Percentiles rank a stretch among this genome's conserved stretches.
phyloP scores from a whole-genome alignment of 1,284 basidiomycete genomes.

The Leccinum ponderosum region DNA sequence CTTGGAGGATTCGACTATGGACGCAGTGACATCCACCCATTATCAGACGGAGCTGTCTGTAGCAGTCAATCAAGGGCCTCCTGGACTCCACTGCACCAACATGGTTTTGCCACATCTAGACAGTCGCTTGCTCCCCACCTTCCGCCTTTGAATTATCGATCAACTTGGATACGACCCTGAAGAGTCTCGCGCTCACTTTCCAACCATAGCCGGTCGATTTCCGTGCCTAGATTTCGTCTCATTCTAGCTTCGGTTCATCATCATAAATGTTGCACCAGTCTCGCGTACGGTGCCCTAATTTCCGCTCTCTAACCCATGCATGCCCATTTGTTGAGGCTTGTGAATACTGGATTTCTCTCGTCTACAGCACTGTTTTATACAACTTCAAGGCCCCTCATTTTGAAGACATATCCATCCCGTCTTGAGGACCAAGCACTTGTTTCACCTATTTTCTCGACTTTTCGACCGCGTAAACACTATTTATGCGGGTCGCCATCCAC shows the following conservation, averaged over 20 bases:
- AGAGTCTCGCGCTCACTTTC: conserved; percentile 8
- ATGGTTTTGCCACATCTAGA: conserved; percentile 41
- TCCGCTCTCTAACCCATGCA: conserved; percentile 36
- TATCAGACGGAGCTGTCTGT: conserved; percentile 42
- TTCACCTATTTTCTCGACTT: conserved; percentile 32
- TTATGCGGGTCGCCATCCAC: conserved; percentile 30
- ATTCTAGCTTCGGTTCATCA: conserved; percentile 19
- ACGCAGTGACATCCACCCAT: conserved; percentile 46
- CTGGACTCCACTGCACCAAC: conserved; percentile 44
- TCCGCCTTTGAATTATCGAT: conserved; percentile 41
- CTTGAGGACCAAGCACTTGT: conserved; percentile 37
- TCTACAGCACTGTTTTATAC: conserved; percentile 29
- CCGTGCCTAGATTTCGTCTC: conserved; percentile 28
- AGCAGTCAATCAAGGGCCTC: conserved; percentile 38
- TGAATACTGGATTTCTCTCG: conserved; percentile 38
- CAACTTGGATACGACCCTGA: conserved; percentile 55
- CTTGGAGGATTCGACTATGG: conserved; percentile 55
- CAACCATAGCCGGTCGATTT: conserved; percentile 21
- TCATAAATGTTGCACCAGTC: conserved; percentile 30
- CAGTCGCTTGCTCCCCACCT: conserved; percentile 40
- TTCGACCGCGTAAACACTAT: conserved; percentile 35
- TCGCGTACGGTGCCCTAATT: conserved; percentile 34
- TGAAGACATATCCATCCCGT: conserved; percentile 69
- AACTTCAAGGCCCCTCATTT: conserved; percentile 38
- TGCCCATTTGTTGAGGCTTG: conserved; percentile 35